These are phyloP conservation scores for Emmonsiellopsis sp. DNA, from an alignment of 2,329 filamentous ascomycete species.

Conservation along the genomic window DNA sequence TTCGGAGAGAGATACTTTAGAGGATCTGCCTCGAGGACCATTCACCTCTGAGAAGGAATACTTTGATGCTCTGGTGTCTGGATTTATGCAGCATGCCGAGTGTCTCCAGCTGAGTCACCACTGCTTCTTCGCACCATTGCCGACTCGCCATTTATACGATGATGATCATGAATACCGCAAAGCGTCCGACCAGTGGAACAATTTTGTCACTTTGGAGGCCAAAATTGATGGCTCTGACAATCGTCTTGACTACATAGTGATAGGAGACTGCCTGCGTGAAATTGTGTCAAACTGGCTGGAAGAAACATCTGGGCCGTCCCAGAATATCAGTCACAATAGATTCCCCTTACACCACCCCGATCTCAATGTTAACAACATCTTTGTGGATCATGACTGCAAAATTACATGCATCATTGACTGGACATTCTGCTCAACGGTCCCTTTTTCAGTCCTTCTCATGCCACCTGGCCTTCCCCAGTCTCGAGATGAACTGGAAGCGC, in stretches of 20 bases:
- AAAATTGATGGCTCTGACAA: constrained; percentile 18
- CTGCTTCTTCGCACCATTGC: constrained; percentile 5
- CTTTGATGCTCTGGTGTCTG: constrained; percentile 12
- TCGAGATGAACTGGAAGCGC: constrained; percentile 10
- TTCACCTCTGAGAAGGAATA: constrained; percentile 13
- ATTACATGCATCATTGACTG: constrained; percentile 26
- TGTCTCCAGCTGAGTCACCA: not conserved
- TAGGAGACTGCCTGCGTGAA: constrained; percentile 13
- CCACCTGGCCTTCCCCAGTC: constrained; percentile 17
- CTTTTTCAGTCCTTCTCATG: constrained; percentile 14
- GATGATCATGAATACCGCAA: constrained; percentile 8
- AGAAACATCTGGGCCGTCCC: constrained; percentile 3
- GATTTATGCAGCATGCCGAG: constrained; percentile 13
- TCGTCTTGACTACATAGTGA: constrained; percentile 18
- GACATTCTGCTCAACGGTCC: constrained; percentile 17
- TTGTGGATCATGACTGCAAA: constrained; percentile 24
- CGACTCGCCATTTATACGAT: constrained; percentile 4
- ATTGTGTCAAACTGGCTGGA: constrained; percentile 9
- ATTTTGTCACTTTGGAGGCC: constrained; percentile 16
- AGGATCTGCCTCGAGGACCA: constrained; percentile 13
- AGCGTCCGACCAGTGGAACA: constrained; percentile 16
- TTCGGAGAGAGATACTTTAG: constrained; percentile 9
- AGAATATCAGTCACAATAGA: not conserved
- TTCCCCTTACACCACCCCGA: constrained; percentile 24
- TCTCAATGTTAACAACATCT: constrained; percentile 33